Base-by-base conservation (phyloP, 169 alveolate species). In the Miamiensis avidus region DNA sequence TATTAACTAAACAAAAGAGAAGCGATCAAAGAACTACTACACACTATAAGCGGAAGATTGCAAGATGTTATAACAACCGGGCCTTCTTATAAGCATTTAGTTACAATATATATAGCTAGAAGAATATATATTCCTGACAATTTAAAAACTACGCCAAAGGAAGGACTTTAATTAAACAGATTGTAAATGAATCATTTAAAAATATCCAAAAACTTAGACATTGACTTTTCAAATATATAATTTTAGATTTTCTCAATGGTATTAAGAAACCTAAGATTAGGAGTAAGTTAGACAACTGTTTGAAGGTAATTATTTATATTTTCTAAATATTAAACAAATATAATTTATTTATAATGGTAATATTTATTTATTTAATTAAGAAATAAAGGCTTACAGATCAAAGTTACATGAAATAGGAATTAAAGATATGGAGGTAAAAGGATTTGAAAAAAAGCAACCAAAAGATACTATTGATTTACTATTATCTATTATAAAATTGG, bases 11-110 rank as follows among this genome's bases (percentile, higher is more conserved):
- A 82, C 33, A 86, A 86, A 65, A 86, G 90, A 86, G 73, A 65
- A 74, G 90, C 90, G 26, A 86, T 86, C 6, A 83, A 83, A 20
- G 81, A 86, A 32, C 76, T 93, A 33, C 87, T 93, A 27, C 81
- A 76, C 25, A 89, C 75, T 32, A 29, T 29, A 16, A 29, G 25
- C 11, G 49, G 85, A 78, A 90, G 84, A 82, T 74, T 93, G 78
- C 78, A 88, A 75, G 92, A 91, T 34, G 96, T 93, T 6, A 84
- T 89, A 32, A 72, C 90, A n/a, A 86, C 87, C 76, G 93, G 90
- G 0, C 94, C 96, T 11, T 75, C 89, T 74, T 93, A 87, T 81
- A 89, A 82, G 34, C 94, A 93, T 49, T 78, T 90, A 27, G 28
- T 84, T 64, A 34, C 75, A 27, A 74, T 93, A 26, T 89, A 85